Conservation (phyloP, 805 yeast species). For the Ogataea zsoltii region DNA sequence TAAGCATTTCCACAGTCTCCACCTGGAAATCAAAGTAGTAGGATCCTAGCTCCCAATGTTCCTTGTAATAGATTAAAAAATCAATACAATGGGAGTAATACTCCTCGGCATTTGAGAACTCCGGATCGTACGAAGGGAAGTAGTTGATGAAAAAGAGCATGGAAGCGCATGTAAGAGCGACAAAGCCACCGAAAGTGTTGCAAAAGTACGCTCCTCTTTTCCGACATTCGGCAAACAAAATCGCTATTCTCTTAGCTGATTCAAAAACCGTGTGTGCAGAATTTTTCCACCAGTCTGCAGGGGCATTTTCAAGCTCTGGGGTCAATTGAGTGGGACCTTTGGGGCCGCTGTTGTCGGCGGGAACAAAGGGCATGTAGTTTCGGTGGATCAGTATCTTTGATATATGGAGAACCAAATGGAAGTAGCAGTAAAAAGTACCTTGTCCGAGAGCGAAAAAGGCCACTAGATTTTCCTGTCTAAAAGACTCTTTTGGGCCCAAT, state of each 20-base stretch:
- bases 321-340: conserved; percentile 16
- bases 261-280: conserved; percentile 15
- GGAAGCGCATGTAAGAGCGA: conserved; percentile 17
- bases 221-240: conserved; percentile 9
- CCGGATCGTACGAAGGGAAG: conserved; percentile 19
- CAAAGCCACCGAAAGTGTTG: conserved; percentile 17
- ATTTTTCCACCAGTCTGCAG: conserved; percentile 18
- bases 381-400: conserved; percentile 14
- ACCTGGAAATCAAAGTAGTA: conserved; percentile 14
- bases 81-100: conserved; percentile 13
- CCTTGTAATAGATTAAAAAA: conserved; percentile 13
- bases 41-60: conserved; percentile 19
- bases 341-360: conserved; percentile 16
- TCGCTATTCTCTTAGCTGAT: conserved; percentile 8
- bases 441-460: conserved; percentile 17
- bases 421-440: conserved; percentile 14
- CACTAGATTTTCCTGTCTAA: conserved; percentile 10
- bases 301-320: conserved; percentile 12
- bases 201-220: conserved; percentile 10
- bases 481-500: conserved; percentile 16
- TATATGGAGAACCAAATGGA: conserved; percentile 10
- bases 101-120: conserved; percentile 10
- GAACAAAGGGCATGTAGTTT: conserved; percentile 20
- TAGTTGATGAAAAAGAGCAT: conserved; percentile 13
- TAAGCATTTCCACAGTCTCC: conserved; percentile 14